Conservation (phyloP, 495 filamentous ascomycete species). For the Aspergillus incahuasiensis region DNA sequence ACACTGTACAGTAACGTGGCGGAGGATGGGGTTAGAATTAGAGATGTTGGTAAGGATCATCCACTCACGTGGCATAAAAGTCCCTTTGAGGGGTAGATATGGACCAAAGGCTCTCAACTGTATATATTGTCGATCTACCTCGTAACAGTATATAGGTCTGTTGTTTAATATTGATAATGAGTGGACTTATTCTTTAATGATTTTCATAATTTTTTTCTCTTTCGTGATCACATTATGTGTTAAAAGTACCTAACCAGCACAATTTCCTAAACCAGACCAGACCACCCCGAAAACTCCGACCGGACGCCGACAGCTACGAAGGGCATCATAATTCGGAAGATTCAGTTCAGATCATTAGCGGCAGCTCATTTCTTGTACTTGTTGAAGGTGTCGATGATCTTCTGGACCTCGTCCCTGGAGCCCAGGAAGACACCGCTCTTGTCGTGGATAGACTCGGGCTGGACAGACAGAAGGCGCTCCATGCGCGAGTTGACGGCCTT, state of each 20-base stretch:
- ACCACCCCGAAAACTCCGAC: slow-evolving; percentile 8
- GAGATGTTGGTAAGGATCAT: no score
- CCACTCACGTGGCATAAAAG: no score
- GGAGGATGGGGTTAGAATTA: no score
- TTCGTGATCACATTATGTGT: background rate
- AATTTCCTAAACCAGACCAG: background rate
- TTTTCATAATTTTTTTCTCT: background rate
- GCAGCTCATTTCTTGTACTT: slow-evolving; percentile 36
- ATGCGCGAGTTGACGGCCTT: slow-evolving; percentile 85
- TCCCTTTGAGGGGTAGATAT: no score
- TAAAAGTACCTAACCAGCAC: slow-evolving; percentile 8
- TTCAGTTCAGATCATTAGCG: background rate
- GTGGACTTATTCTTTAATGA: no score
- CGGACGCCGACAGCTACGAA: slow-evolving; percentile 10
- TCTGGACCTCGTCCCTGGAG: slow-evolving; percentile 90
- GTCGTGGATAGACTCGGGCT: slow-evolving; percentile 93
- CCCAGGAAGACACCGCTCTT: slow-evolving; percentile 94
- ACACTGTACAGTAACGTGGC: no score
- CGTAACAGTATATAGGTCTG: no score
- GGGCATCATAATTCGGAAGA: background rate
- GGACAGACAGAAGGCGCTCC: slow-evolving; percentile 82
- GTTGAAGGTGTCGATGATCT: slow-evolving; percentile 68
- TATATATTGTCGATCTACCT: no score
- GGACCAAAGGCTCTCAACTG: no score
- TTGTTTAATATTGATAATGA: no score